These are phyloP conservation scores for Lactarius vividus DNA, from an alignment of 768 basidiomycete species.

Conservation along the genomic window DNA sequence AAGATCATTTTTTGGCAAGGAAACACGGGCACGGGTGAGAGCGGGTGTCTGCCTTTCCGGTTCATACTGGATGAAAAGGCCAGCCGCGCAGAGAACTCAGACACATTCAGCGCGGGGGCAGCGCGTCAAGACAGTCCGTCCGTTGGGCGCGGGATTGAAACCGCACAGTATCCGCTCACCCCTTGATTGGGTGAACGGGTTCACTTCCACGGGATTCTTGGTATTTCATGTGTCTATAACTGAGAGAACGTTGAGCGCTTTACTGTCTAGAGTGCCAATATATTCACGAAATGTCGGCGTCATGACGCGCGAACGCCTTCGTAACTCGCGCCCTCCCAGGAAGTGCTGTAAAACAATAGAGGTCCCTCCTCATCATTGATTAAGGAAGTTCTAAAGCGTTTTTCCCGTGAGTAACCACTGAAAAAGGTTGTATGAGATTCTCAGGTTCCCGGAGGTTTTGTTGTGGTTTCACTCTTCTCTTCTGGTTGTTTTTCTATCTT, in stretches of 20 bases:
- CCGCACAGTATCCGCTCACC: slow-evolving; percentile 20
- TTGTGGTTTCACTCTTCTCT: slow-evolving; percentile 35
- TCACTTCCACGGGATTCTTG: slow-evolving; percentile 16
- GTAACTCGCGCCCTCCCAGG: slow-evolving; percentile 12
- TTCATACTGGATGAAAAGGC: slow-evolving; percentile 3
- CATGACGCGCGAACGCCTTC: slow-evolving; percentile 22
- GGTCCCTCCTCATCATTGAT: slow-evolving; percentile 15
- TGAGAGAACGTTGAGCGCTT: slow-evolving; percentile 20
- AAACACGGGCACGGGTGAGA: background rate
- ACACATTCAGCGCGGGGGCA: slow-evolving; percentile 4
- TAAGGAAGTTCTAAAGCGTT: slow-evolving; percentile 15
- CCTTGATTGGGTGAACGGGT: slow-evolving; percentile 12
- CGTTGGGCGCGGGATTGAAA: slow-evolving; percentile 13
- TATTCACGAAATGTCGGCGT: slow-evolving; percentile 20
- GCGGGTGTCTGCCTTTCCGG: background rate
- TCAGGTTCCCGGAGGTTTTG: slow-evolving; percentile 14
- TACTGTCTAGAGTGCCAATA: slow-evolving; percentile 22
- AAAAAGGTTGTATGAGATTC: slow-evolving; percentile 10
- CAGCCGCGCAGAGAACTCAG: slow-evolving; percentile 11
- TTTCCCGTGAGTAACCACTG: slow-evolving; percentile 1
- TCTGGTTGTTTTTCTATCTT: slow-evolving; percentile 65
- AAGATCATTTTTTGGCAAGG: background rate
- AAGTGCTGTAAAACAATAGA: slow-evolving; percentile 27
- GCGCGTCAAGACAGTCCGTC: background rate
- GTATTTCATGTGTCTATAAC: slow-evolving; percentile 22